These are phyloP conservation scores for Pythium guiyangense DNA, from an alignment of 352 stramenopile species.

Conservation along the genomic window DNA sequence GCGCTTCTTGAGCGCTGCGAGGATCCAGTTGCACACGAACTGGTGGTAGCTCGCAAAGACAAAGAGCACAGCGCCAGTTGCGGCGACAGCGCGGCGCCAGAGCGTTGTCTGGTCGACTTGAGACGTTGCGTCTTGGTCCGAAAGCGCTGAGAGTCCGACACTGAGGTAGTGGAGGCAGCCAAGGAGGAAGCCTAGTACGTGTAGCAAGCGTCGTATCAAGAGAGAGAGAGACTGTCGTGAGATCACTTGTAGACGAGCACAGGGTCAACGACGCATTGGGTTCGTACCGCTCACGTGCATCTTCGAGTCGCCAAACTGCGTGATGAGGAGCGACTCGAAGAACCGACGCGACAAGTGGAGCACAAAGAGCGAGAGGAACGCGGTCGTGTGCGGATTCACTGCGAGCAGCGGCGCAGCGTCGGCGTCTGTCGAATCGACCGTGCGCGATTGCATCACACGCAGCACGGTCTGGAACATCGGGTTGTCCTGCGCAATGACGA, in stretches of 20 bases:
- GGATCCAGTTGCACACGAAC: constrained; percentile 44
- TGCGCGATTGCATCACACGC: constrained; percentile 22
- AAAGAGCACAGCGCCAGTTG: constrained; percentile 30
- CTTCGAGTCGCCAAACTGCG: constrained; percentile 54
- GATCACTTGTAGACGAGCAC: background rate
- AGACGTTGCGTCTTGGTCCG: constrained; percentile 24
- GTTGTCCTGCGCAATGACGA: constrained; percentile 25
- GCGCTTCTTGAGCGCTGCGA: constrained; percentile 50
- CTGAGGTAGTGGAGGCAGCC: constrained; percentile 59
- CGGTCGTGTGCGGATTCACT: constrained; percentile 34
- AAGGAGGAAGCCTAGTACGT: constrained; percentile 47
- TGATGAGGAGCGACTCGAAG: constrained; percentile 56
- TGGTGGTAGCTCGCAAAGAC: constrained; percentile 56
- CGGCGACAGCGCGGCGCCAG: constrained; percentile 12
- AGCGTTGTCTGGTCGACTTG: constrained; percentile 17
- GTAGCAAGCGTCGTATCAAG: no score
- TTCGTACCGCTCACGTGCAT: constrained; percentile 42
- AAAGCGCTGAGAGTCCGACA: constrained; percentile 41
- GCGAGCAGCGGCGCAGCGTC: constrained; percentile 12
- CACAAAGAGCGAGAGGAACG: constrained; percentile 46
- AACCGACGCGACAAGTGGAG: constrained; percentile 52
- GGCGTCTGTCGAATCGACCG: no score
- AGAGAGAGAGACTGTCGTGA: constrained; percentile 3
- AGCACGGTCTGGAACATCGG: constrained; percentile 28
- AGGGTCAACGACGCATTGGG: background rate